Evolutionary conservation across 306 rosid genomes (phyloP).

Genomic region (Begonia fuchsioides): DNA sequence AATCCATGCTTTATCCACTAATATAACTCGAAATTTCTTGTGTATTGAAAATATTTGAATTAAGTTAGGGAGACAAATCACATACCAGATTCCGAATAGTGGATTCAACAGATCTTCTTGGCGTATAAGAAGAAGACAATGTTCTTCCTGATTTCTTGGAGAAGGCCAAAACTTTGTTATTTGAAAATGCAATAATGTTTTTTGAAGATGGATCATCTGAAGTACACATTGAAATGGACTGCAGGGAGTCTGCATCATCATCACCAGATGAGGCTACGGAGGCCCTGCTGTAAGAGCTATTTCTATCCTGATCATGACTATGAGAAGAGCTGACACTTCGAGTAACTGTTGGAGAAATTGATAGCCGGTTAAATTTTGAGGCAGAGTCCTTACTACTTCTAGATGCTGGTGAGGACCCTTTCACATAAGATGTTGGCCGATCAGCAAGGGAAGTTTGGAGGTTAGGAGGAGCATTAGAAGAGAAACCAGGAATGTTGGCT

Average conservation of each 20-base stretch:
- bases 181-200: constrained; percentile 33
- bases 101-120: constrained; percentile 62
- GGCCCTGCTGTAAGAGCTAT: constrained; percentile 69
- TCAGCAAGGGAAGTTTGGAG: constrained; percentile 74
- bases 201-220: constrained; percentile 39
- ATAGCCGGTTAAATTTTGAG: constrained; percentile 42
- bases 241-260: constrained; percentile 68
- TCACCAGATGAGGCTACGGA: constrained; percentile 72
- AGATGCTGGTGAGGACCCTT: constrained; percentile 83
- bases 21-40: not conserved
- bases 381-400: constrained; percentile 48
- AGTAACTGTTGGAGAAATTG: constrained; percentile 70
- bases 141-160: constrained; percentile 48
- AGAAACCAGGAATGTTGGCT: constrained; percentile 73
- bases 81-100: constrained; percentile 61
- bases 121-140: constrained; percentile 46
- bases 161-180: constrained; percentile 32
- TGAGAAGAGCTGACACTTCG: constrained; percentile 57
- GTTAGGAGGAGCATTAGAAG: constrained; percentile 76
- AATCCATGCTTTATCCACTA: too few species aligned
- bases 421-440: constrained; percentile 68
- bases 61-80: not conserved
- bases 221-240: constrained; percentile 46
- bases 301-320: constrained; percentile 64
- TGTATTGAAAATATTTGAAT: not conserved